These are phyloP conservation scores for Cercospora zeina DNA, from an alignment of 2,329 filamentous ascomycete genomes.

Conservation along the genomic window DNA sequence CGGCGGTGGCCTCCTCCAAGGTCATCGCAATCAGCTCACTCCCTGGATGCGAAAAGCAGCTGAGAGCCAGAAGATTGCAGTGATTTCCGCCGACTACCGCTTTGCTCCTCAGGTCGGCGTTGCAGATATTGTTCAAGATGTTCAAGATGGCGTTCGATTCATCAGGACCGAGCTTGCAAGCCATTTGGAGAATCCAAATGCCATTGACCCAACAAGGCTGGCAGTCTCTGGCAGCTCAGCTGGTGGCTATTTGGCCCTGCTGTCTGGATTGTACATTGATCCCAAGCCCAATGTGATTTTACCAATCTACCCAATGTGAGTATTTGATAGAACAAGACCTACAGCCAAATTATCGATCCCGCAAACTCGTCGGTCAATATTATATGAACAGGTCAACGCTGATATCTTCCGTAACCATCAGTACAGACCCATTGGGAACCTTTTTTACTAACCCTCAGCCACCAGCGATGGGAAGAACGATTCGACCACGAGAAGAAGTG, in stretches of 20 bases:
- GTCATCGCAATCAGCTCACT: conserved; percentile 29
- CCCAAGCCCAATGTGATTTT: conserved; percentile 38
- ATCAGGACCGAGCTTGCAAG: conserved; percentile 30
- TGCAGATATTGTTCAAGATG: conserved; percentile 36
- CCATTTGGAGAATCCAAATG: conserved; percentile 19
- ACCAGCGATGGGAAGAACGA: conserved; percentile 25
- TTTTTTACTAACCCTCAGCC: conserved; percentile 38
- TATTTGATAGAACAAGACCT: not conserved
- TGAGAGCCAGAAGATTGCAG: conserved; percentile 31
- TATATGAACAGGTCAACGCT: not conserved
- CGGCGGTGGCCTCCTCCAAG: conserved; percentile 38
- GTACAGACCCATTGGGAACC: conserved; percentile 36
- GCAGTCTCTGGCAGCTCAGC: conserved; percentile 38
- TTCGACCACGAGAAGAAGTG: conserved; percentile 25
- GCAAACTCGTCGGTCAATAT: not conserved
- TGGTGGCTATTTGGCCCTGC: conserved; percentile 38
- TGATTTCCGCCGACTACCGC: conserved; percentile 40
- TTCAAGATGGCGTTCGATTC: conserved; percentile 36
- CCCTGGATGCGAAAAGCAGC: conserved; percentile 35
- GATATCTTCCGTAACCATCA: not conserved
- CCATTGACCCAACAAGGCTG: conserved; percentile 30
- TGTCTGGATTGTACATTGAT: conserved; percentile 38
- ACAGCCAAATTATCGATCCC: not conserved
- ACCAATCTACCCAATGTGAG: conserved; percentile 38
- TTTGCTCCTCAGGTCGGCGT: conserved; percentile 39